Percentiles rank a stretch among this genome's conserved stretches.
These are phyloP conservation scores for Hanseniaspora jakobsenii DNA, from an alignment of 805 yeast genomes.

Conservation along the genomic window DNA sequence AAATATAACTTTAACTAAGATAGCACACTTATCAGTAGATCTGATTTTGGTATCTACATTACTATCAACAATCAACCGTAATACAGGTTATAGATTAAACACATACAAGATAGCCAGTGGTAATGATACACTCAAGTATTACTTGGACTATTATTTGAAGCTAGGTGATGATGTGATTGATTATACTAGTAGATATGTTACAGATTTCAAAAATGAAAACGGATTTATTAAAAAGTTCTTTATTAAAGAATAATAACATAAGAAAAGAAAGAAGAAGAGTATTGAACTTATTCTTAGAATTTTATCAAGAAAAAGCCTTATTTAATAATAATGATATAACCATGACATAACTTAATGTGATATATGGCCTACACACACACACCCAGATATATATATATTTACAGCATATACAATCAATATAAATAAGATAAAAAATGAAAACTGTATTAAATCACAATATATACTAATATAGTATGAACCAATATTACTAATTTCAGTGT, in stretches of 20 bases:
- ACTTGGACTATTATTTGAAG: conserved; percentile 56
- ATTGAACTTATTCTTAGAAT: no score
- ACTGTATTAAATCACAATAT: no score
- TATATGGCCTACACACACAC: not conserved
- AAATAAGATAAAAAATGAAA: no score
- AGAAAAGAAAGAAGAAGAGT: no score
- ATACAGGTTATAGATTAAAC: conserved; percentile 56
- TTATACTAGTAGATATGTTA: conserved; percentile 26
- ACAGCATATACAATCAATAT: no score
- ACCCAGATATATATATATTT: not conserved
- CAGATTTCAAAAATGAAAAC: not conserved
- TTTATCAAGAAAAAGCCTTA: no score
- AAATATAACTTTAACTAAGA: conserved; percentile 33
- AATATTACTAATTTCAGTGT: no score
- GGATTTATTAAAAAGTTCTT: conserved; percentile 7
- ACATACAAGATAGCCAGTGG: conserved; percentile 33
- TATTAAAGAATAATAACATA: not conserved
- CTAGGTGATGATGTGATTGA: conserved; percentile 80
- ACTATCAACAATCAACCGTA: conserved; percentile 60
- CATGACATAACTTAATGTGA: no score
- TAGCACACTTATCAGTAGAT: conserved; percentile 47
- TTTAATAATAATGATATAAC: no score
- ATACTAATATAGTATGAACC: no score
- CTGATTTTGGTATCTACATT: conserved; percentile 52
- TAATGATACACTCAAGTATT: conserved; percentile 37